phyloP scores from a whole-genome alignment of 1,284 basidiomycete genomes.

The Pyrrhoderma noxium region DNA sequence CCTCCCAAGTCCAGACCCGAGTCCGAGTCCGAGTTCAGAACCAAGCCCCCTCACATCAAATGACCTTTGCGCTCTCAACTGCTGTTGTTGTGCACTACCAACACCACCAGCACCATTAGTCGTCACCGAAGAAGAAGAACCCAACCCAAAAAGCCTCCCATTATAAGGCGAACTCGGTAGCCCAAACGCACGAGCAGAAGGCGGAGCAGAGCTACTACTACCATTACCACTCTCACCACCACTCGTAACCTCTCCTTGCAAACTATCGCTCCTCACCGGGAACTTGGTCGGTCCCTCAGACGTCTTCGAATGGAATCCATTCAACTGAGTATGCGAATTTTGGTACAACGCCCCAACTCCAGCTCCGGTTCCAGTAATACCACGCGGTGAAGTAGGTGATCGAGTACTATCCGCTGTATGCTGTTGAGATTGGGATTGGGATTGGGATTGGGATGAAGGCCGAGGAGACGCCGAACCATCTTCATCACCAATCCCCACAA shows the following conservation, averaged over 20 bases:
- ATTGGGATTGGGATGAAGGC: slow-evolving; percentile 13
- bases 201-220: background rate
- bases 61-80: slow-evolving; percentile 11
- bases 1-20: too few species aligned
- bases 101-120: too few species aligned
- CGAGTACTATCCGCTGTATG: too few species aligned
- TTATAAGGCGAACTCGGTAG: slow-evolving; percentile 13
- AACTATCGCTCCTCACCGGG: slow-evolving; percentile 13
- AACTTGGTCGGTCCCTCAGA: background rate
- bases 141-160: too few species aligned
- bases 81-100: too few species aligned
- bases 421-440: slow-evolving; percentile 4
- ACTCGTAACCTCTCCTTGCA: background rate
- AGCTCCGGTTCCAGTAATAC: background rate
- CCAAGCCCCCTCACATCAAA: slow-evolving; percentile 11
- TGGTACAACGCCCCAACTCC: background rate
- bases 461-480: slow-evolving; percentile 13
- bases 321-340: slow-evolving; percentile 3
- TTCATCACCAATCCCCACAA: slow-evolving; percentile 9
- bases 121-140: too few species aligned
- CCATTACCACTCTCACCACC: background rate
- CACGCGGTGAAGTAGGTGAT: slow-evolving; percentile 5
- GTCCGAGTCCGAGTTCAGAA: too few species aligned
- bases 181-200: slow-evolving; percentile 3
- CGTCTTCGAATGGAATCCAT: too few species aligned